A percentile compares a stretch with the other conserved stretches of the same genome.
These are phyloP conservation scores for Podaxis sp. DNA, from an alignment of 768 basidiomycete genomes.

Conservation along the genomic window DNA sequence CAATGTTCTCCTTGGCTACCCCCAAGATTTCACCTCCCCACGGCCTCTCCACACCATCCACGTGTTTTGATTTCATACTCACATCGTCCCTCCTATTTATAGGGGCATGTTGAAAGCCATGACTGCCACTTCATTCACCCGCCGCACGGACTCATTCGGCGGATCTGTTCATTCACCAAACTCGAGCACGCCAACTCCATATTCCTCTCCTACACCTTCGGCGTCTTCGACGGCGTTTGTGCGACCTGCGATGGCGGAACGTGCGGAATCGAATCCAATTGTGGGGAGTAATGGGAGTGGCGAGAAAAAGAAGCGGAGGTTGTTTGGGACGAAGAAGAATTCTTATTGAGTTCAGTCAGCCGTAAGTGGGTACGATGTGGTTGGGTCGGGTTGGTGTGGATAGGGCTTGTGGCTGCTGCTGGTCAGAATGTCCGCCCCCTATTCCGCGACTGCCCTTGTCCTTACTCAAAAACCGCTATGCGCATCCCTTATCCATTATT, in stretches of 20 bases:
- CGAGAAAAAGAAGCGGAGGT: slow-evolving; percentile 21
- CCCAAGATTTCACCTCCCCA: background rate
- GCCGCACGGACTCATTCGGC: slow-evolving; percentile 3
- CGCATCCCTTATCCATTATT: too few relatives aligned
- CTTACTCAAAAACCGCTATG: too few relatives aligned
- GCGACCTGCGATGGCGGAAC: slow-evolving; percentile 15
- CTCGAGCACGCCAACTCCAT: background rate
- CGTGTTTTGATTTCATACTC: background rate
- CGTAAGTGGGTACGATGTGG: background rate
- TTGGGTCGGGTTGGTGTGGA: background rate
- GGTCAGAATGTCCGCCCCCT: background rate
- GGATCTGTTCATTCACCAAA: background rate
- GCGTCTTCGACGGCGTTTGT: background rate
- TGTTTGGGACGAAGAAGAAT: background rate
- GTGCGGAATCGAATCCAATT: slow-evolving; percentile 21
- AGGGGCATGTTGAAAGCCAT: slow-evolving; percentile 47
- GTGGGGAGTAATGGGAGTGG: slow-evolving; percentile 18
- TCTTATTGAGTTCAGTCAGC: background rate
- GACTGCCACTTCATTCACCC: slow-evolving; percentile 7
- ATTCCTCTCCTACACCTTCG: background rate
- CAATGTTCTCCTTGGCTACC: background rate
- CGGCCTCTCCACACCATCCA: background rate
- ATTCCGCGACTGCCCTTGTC: background rate
- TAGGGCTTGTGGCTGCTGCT: background rate
- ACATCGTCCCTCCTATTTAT: background rate